Conservation (phyloP, 2,329 filamentous ascomycete species). For the Claviceps arundinis region DNA sequence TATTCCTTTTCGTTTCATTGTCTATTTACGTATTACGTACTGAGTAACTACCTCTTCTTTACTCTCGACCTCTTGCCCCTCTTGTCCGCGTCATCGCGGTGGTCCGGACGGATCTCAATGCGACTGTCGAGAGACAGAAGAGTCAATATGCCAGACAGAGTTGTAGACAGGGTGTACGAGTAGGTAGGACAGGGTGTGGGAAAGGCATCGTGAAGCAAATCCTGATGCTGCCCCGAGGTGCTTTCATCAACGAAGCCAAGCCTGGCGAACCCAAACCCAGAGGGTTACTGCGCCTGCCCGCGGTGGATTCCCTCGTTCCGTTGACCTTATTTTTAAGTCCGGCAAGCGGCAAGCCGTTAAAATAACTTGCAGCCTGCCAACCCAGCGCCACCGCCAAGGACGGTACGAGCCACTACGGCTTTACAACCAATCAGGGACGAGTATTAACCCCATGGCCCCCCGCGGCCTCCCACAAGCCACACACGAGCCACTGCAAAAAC, state of each 20-base stretch:
- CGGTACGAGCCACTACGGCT: neutral
- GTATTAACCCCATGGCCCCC: neutral
- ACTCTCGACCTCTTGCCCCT: neutral
- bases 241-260: neutral
- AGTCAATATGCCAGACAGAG: neutral
- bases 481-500: constrained; percentile 6
- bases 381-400: neutral
- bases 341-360: neutral
- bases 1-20: too few species aligned
- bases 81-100: neutral
- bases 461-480: constrained; percentile 6
- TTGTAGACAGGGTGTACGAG: neutral
- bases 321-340: neutral
- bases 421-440: neutral
- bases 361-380: neutral
- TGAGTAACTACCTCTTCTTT: neutral
- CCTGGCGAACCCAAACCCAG: neutral
- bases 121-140: neutral
- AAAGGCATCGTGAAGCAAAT: too few species aligned
- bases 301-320: neutral
- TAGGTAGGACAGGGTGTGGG: too few species aligned
- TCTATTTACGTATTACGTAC: too few species aligned
- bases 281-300: neutral
- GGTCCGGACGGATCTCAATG: neutral
- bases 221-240: neutral